Percentiles rank a stretch among this genome's conserved stretches.
Evolutionary conservation across 257 asterid genomes (phyloP).

Genomic region (Solanum pennellii): DNA sequence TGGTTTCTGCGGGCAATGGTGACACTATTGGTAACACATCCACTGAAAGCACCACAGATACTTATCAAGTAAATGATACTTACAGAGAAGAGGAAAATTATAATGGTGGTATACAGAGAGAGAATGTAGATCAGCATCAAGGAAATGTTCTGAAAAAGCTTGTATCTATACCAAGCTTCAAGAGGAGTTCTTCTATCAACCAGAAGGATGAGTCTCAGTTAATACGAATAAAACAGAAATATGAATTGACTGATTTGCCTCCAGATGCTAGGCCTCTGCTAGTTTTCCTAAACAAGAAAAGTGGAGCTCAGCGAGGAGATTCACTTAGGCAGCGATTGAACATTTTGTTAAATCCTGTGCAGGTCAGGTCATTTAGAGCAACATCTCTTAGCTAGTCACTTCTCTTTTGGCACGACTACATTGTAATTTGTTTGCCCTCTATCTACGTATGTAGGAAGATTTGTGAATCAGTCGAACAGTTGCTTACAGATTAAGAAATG

Average conservation of each 20-base stretch:
- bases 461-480: background rate
- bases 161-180: conserved; percentile 46
- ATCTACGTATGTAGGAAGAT: background rate
- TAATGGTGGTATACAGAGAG: conserved; percentile 23
- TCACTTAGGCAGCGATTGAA: conserved; percentile 72
- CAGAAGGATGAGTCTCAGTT: conserved; percentile 55
- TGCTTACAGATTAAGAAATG: background rate
- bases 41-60: conserved; percentile 34
- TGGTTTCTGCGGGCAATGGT: conserved; percentile 37
- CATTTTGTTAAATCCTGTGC: conserved; percentile 86
- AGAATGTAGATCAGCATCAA: conserved; percentile 34
- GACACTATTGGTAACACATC: conserved; percentile 44
- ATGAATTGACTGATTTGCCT: conserved; percentile 85
- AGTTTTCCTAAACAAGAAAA: conserved; percentile 81
- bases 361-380: conserved; percentile 42
- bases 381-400: background rate
- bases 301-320: conserved; percentile 97
- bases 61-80: conserved; percentile 36
- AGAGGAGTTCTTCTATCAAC: conserved; percentile 50
- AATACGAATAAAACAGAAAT: conserved; percentile 31
- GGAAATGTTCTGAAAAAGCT: conserved; percentile 36
- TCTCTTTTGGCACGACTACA: background rate
- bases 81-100: conserved; percentile 38
- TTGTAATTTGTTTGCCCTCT: background rate
- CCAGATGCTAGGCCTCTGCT: conserved; percentile 85